Conservation (phyloP, 345 rosid genomes). For the Mangifera indica region DNA sequence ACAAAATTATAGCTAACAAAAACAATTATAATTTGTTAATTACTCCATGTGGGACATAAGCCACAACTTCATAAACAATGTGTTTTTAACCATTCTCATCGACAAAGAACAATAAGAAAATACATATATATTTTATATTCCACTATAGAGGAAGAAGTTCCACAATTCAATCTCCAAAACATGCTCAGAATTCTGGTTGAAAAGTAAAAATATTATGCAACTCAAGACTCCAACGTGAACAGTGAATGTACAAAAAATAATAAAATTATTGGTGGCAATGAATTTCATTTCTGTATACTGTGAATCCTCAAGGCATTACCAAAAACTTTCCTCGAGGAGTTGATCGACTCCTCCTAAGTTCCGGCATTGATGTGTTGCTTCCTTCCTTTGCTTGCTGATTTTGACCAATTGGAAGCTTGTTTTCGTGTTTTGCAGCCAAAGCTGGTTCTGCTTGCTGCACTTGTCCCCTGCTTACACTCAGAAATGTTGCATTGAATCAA, state of each 20-base stretch:
- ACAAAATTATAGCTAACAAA: too few relatives aligned
- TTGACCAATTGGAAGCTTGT: conserved; percentile 38
- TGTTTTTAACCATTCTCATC: background rate
- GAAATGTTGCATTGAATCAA: background rate
- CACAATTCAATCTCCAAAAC: conserved; percentile 10
- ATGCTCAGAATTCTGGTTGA: conserved; percentile 5
- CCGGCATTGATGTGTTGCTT: conserved; percentile 43
- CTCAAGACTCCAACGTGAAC: conserved; percentile 16
- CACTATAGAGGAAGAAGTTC: conserved; percentile 1
- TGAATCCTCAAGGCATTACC: conserved; percentile 38
- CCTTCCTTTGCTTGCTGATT: conserved; percentile 44
- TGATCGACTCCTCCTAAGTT: conserved; percentile 71
- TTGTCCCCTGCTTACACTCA: conserved; percentile 41
- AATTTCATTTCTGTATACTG: conserved; percentile 1
- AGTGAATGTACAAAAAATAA: conserved; percentile 30
- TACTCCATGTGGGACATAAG: too few relatives aligned
- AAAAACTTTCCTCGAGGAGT: conserved; percentile 65
- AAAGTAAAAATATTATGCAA: background rate
- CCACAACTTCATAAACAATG: too few relatives aligned
- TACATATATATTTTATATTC: conserved; percentile 2
- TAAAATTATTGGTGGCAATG: background rate
- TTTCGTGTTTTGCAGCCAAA: conserved; percentile 40
- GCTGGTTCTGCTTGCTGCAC: conserved; percentile 44
- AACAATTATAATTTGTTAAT: too few relatives aligned
- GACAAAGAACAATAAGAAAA: background rate